These are phyloP conservation scores for Cercospora beticola DNA, from an alignment of 2,329 filamentous ascomycete species.

Conservation along the genomic window DNA sequence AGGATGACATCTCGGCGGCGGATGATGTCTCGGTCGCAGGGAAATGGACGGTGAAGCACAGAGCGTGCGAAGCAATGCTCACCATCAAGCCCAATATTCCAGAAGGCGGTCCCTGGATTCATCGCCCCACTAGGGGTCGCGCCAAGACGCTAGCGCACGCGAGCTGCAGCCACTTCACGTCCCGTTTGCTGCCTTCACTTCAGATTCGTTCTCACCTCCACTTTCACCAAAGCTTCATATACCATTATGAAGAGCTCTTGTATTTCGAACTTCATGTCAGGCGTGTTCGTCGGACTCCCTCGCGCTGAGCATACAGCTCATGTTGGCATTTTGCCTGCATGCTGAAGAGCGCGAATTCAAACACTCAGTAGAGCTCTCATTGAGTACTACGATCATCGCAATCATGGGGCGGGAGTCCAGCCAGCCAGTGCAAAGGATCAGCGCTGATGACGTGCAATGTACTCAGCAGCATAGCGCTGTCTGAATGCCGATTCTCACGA, in stretches of 20 bases:
- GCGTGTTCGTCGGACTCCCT: not conserved
- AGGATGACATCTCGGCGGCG: slow-evolving; percentile 11
- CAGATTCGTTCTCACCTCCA: not conserved
- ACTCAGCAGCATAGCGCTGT: not conserved
- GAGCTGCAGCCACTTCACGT: not conserved
- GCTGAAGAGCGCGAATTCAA: not conserved
- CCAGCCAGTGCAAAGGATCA: not conserved
- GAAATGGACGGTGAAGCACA: not conserved
- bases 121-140: not conserved
- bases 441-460: not conserved
- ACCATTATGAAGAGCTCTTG: not conserved
- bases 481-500: not conserved
- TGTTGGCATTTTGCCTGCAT: not conserved
- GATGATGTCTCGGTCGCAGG: not conserved
- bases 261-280: not conserved
- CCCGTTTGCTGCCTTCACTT: not conserved
- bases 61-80: not conserved
- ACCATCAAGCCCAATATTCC: not conserved
- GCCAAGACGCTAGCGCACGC: not conserved
- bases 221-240: not conserved
- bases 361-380: not conserved
- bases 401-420: not conserved
- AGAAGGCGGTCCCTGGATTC: not conserved
- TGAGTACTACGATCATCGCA: not conserved
- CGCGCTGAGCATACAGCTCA: not conserved